A percentile compares a stretch with the other conserved stretches of the same genome.
Conservation (phyloP, 2,329 filamentous ascomycete genomes). For the Simplicillium aogashimaense region DNA sequence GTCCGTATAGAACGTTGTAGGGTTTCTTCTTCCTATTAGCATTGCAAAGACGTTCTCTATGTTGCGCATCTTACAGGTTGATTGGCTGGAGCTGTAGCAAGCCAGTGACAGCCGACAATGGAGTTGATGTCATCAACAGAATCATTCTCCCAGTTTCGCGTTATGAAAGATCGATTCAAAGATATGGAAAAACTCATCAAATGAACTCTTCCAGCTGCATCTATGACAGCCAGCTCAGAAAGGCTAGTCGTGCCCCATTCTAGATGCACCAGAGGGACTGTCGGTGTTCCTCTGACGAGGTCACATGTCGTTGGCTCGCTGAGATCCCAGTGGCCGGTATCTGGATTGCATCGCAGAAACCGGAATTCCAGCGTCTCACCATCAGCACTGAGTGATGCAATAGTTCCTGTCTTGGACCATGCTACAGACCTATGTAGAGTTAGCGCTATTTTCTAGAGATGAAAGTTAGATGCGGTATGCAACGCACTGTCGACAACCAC, state of each 20-base stretch:
- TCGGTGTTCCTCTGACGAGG: slow-evolving; percentile 51
- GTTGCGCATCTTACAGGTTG: slow-evolving; percentile 22
- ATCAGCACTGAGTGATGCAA: slow-evolving; percentile 70
- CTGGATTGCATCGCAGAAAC: slow-evolving; percentile 58
- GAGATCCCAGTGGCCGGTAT: slow-evolving; percentile 65
- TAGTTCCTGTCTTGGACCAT: slow-evolving; percentile 81
- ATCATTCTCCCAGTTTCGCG: slow-evolving; percentile 56
- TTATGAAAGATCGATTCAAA: slow-evolving; percentile 60
- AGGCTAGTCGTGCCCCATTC: slow-evolving; percentile 66
- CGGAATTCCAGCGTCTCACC: slow-evolving; percentile 62
- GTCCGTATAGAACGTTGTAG: slow-evolving; percentile 43
- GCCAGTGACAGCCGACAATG: slow-evolving; percentile 80
- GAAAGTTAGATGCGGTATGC: background rate
- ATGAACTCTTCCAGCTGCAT: slow-evolving; percentile 66
- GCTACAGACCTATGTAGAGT: slow-evolving; percentile 54
- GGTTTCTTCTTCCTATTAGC: slow-evolving; percentile 22
- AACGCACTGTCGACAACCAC: slow-evolving; percentile 73
- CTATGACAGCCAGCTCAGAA: slow-evolving; percentile 74
- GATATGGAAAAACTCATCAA: slow-evolving; percentile 63
- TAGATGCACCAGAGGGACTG: slow-evolving; percentile 65
- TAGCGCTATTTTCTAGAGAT: slow-evolving; percentile 1
- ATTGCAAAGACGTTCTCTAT: background rate
- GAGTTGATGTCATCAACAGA: slow-evolving; percentile 63
- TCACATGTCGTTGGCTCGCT: slow-evolving; percentile 58
- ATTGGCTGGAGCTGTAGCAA: slow-evolving; percentile 46